phyloP scores from a whole-genome alignment of 768 basidiomycete species.

The Pisolithus marmoratus region DNA sequence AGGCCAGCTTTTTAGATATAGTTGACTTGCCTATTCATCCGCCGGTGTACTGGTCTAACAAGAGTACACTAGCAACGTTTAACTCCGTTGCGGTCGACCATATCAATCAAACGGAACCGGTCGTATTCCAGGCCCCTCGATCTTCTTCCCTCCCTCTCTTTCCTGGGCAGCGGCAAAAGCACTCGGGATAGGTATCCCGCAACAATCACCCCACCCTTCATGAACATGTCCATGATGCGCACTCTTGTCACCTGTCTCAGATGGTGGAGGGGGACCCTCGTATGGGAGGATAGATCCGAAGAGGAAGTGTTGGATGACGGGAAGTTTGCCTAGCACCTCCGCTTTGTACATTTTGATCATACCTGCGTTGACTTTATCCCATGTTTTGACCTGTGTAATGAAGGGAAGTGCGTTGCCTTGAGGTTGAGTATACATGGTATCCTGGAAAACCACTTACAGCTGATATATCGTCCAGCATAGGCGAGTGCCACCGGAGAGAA shows the following conservation, averaged over 20 bases:
- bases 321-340: slow-evolving; percentile 92
- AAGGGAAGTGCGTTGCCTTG: not conserved
- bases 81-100: too few relatives aligned
- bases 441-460: slow-evolving; percentile 39
- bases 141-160: slow-evolving; percentile 31
- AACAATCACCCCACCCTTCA: slow-evolving; percentile 83
- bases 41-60: too few relatives aligned
- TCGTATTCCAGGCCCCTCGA: slow-evolving; percentile 59
- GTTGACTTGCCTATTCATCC: too few relatives aligned
- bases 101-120: slow-evolving; percentile 77
- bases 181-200: slow-evolving; percentile 83
- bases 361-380: slow-evolving; percentile 94
- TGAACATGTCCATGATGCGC: slow-evolving; percentile 26
- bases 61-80: too few relatives aligned
- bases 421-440: not conserved
- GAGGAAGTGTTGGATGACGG: slow-evolving; percentile 93
- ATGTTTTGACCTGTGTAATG: slow-evolving; percentile 62
- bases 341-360: slow-evolving; percentile 99
- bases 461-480: slow-evolving; percentile 98
- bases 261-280: slow-evolving; percentile 49
- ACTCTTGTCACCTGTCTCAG: slow-evolving; percentile 16
- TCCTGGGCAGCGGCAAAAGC: slow-evolving; percentile 70
- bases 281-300: slow-evolving; percentile 80
- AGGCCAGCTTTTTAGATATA: too few relatives aligned
- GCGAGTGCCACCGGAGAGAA: slow-evolving; percentile 94